Evolutionary conservation across 345 rosid species (phyloP).

Genomic region (Rhodamnia rubescens): DNA sequence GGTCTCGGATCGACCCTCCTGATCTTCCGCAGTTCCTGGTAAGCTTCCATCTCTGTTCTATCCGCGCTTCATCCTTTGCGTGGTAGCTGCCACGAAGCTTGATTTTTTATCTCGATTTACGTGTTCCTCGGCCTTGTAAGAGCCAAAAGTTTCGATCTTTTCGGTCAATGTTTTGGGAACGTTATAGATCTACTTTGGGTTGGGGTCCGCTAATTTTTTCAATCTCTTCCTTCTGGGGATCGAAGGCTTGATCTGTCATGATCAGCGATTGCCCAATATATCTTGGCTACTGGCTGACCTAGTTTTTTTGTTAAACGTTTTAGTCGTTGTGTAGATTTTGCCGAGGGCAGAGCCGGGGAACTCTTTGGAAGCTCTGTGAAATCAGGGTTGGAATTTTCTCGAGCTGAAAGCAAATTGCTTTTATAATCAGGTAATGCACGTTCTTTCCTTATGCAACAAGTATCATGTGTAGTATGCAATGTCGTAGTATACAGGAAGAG

Average conservation of each 20-base stretch:
- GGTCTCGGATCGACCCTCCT: not conserved
- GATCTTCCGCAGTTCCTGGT: not conserved
- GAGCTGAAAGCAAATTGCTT: not conserved
- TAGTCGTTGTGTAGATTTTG: not conserved
- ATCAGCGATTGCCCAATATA: not conserved
- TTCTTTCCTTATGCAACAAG: not conserved
- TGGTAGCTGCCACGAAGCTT: not conserved
- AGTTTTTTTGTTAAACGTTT: not conserved
- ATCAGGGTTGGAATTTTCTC: not conserved
- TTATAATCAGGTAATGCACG: not conserved
- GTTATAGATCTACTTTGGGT: not conserved
- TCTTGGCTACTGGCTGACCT: not conserved
- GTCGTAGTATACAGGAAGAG: not conserved
- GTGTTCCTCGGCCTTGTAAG: not conserved
- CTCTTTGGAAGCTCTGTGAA: not conserved
- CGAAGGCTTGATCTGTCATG: not conserved
- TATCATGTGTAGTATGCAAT: not conserved
- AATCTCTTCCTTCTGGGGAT: not conserved
- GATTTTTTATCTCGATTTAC: not conserved
- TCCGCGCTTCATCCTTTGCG: not conserved
- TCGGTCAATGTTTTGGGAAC: not conserved
- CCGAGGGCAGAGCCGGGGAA: not conserved
- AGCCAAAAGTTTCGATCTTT: not conserved
- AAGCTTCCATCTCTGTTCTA: not conserved
- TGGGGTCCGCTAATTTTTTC: not conserved